phyloP scores from a whole-genome alignment of 2,329 filamentous ascomycete species.

The Colletotrichum sp. region DNA sequence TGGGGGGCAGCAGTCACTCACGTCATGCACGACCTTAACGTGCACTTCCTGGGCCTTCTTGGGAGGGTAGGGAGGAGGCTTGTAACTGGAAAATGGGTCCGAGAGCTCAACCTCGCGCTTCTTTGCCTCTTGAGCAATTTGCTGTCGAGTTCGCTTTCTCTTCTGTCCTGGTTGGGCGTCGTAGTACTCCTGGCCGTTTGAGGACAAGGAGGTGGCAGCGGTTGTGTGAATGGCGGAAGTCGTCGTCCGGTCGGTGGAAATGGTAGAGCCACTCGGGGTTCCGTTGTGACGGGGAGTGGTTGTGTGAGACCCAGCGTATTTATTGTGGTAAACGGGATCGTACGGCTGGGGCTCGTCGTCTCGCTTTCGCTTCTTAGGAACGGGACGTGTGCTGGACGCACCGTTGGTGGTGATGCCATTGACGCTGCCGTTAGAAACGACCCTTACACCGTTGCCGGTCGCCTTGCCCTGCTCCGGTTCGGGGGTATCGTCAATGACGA shows the following conservation, averaged over 20 bases:
- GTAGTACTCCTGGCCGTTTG: slow-evolving; percentile 67
- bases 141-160: slow-evolving; percentile 84
- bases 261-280: slow-evolving; percentile 71
- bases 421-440: slow-evolving; percentile 37
- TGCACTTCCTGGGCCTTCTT: slow-evolving; percentile 86
- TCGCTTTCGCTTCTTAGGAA: slow-evolving; percentile 77
- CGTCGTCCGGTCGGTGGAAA: slow-evolving; percentile 83
- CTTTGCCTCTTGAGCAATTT: slow-evolving; percentile 82
- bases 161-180: slow-evolving; percentile 79
- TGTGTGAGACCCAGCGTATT: slow-evolving; percentile 71
- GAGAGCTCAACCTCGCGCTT: slow-evolving; percentile 75
- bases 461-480: slow-evolving; percentile 48
- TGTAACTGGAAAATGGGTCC: slow-evolving; percentile 78
- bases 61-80: slow-evolving; percentile 84
- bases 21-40: slow-evolving; percentile 67
- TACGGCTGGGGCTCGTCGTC: slow-evolving; percentile 61
- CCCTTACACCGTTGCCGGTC: slow-evolving; percentile 42
- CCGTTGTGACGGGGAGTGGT: slow-evolving; percentile 73
- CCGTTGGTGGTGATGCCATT: slow-evolving; percentile 35
- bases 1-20: slow-evolving; percentile 44
- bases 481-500: slow-evolving; percentile 80
- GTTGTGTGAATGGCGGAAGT: slow-evolving; percentile 79
- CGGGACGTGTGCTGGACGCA: slow-evolving; percentile 46
- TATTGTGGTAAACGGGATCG: slow-evolving; percentile 75
- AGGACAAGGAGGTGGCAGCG: slow-evolving; percentile 80